These are phyloP conservation scores for Russula brevipes DNA, from an alignment of 768 basidiomycete genomes.

Conservation along the genomic window DNA sequence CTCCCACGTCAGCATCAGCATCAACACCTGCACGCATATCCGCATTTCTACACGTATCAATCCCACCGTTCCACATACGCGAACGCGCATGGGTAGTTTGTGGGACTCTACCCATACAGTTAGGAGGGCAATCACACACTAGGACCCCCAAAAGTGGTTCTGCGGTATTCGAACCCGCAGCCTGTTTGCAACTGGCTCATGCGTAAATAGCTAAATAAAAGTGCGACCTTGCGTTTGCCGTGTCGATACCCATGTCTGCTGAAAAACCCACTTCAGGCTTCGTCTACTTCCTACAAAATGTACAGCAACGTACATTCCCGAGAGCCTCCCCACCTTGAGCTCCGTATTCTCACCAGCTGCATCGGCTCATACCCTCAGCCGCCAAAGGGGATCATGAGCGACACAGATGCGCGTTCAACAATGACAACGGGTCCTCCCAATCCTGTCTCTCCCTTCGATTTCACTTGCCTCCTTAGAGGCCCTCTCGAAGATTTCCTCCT, in stretches of 20 bases:
- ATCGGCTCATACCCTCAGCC: background rate
- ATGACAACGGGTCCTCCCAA: background rate
- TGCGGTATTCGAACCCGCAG: too few species aligned
- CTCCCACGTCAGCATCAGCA: constrained; percentile 7
- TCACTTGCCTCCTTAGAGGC: background rate
- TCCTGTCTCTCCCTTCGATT: background rate
- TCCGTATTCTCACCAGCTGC: background rate
- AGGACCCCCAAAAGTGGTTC: too few species aligned
- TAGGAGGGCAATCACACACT: too few species aligned
- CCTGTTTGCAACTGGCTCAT: background rate
- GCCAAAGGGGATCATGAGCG: background rate
- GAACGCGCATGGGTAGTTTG: too few species aligned
- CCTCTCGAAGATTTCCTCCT: background rate
- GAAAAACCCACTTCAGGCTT: too few species aligned
- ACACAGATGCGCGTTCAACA: background rate
- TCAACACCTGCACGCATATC: constrained; percentile 8
- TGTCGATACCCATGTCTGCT: too few species aligned
- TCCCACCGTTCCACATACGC: constrained; percentile 1
- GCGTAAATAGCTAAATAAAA: background rate
- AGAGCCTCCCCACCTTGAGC: background rate
- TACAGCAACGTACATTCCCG: background rate
- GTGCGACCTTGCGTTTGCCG: too few species aligned
- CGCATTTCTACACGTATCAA: constrained; percentile 11
- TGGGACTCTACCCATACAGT: too few species aligned
- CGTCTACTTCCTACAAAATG: too few species aligned